Percentiles rank a stretch among this genome's conserved stretches.
phyloP scores from a whole-genome alignment of 805 yeast species.

The Candida tammaniensis region DNA sequence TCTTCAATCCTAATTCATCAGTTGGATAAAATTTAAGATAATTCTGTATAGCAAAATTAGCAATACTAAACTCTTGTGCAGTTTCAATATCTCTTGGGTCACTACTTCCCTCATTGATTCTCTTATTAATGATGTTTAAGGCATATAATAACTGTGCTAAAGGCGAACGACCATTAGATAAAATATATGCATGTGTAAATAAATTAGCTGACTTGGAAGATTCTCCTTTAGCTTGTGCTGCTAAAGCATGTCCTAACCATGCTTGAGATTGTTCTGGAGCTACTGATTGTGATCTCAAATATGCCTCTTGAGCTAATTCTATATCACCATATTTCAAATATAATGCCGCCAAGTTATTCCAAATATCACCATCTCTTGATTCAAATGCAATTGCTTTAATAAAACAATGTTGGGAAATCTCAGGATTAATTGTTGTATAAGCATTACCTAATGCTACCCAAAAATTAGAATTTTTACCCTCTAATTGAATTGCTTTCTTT shows the following conservation, averaged over 20 bases:
- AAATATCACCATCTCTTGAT: slow-evolving; percentile 62
- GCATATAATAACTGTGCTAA: slow-evolving; percentile 74
- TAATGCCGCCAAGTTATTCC: slow-evolving; percentile 81
- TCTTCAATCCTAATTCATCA: slow-evolving; percentile 55
- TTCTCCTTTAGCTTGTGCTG: slow-evolving; percentile 51
- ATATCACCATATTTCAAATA: slow-evolving; percentile 67
- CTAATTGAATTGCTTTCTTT: slow-evolving; percentile 69
- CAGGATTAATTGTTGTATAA: slow-evolving; percentile 58
- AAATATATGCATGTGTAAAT: slow-evolving; percentile 73
- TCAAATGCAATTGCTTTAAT: slow-evolving; percentile 75
- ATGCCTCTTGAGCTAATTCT: slow-evolving; percentile 70
- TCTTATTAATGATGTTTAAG: slow-evolving; percentile 47
- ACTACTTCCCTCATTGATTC: slow-evolving; percentile 43
- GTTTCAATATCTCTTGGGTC: slow-evolving; percentile 56
- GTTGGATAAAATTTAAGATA: slow-evolving; percentile 61
- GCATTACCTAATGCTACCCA: slow-evolving; percentile 88
- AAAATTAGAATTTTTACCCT: slow-evolving; percentile 62
- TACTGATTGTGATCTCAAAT: slow-evolving; percentile 70
- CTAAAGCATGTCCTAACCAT: slow-evolving; percentile 85
- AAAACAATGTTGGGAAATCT: slow-evolving; percentile 88
- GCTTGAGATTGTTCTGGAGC: slow-evolving; percentile 74
- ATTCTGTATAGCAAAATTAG: slow-evolving; percentile 62
- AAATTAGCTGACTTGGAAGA: slow-evolving; percentile 48
- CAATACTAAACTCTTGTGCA: slow-evolving; percentile 63
- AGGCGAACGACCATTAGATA: slow-evolving; percentile 73